Base-by-base conservation (phyloP, 1,139 yeast genomes). In the Diutina catenulata region DNA sequence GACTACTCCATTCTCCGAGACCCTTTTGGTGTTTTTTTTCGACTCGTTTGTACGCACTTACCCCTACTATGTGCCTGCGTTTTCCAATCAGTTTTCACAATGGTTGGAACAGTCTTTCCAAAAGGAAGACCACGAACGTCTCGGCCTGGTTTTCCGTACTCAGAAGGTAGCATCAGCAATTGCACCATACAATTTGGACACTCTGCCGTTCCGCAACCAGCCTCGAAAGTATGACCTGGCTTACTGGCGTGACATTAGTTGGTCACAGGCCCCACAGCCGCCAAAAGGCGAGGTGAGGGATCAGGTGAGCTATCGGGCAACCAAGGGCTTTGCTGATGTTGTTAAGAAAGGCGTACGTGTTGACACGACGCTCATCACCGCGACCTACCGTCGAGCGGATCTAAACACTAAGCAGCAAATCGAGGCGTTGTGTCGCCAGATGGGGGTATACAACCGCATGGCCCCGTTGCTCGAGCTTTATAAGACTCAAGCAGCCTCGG, bases 321-420 rank as follows among this genome's bases (percentile, higher is more conserved):
- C 35, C 10, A 5, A 18, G 13, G 35, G 35, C 5, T 31, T 31
- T 14, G 26, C 18, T 15, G 35, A 31, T 21, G 35, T 31, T n/a
- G 21, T 31, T 10, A 31, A 31, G 25, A 31, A 31, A 26, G 35
- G 35, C 10, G 35, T 31, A 16, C 35, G 35, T 24, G 35, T 21
- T 18, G 22, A 31, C 18, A 13, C 35, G 13, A 24, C 10, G 22
- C 13, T 31, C 18, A 15, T 31, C 4, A 15, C 23, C n/a, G 25
- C 35, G 9, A 31, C 35, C 11, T 31, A 13, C 14, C 35, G 35
- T 11, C 35, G 35, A 9, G 25, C 35, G 7, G 35, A 31, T 9
- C 8, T 31, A 18, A 11, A 18, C 6, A 31, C 35, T 11, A 31
- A 13, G 13, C 20, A n/a, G 9, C 35, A 13, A 7, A 20, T 31